Conservation (phyloP, 192 early-diverging fungal species). For the Umbelopsis ramanniana region DNA sequence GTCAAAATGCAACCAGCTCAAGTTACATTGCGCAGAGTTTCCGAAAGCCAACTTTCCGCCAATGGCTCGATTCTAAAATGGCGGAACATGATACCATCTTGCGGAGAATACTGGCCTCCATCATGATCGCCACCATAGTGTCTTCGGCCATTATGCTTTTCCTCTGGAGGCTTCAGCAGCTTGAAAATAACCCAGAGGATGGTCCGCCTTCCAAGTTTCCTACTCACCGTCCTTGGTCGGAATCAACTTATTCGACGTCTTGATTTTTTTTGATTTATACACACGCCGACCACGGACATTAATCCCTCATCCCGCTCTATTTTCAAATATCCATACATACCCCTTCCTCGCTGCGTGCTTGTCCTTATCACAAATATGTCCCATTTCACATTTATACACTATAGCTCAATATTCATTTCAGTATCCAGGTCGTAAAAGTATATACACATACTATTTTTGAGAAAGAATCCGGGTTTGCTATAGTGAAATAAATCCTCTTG, state of each 20-base stretch:
- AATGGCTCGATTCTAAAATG: slow-evolving; percentile 16
- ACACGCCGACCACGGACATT: too few relatives aligned
- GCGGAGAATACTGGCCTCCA: slow-evolving; percentile 17
- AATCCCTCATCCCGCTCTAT: too few relatives aligned
- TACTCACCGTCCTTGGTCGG: slow-evolving; percentile 1
- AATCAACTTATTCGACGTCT: slow-evolving; percentile 1
- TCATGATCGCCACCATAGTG: slow-evolving; percentile 20
- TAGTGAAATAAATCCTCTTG: too few relatives aligned
- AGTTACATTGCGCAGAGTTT: background rate
- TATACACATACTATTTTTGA: too few relatives aligned
- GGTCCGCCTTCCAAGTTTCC: slow-evolving; percentile 4
- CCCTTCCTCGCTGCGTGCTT: too few relatives aligned
- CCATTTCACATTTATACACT: too few relatives aligned
- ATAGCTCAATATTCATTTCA: too few relatives aligned
- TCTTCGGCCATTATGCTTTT: slow-evolving; percentile 16
- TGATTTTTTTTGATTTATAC: background rate
- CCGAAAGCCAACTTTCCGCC: background rate
- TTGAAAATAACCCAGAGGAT: slow-evolving; percentile 18
- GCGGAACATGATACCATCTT: slow-evolving; percentile 18
- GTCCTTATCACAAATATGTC: too few relatives aligned
- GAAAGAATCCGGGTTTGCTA: too few relatives aligned
- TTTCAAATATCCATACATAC: too few relatives aligned
- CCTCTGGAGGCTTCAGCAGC: slow-evolving; percentile 12
- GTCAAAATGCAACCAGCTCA: slow-evolving; percentile 7
- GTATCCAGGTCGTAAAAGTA: too few relatives aligned